A percentile compares a stretch with the other conserved stretches of the same genome.
These are phyloP conservation scores for Trifolium repens DNA, from an alignment of 306 rosid genomes.

Conservation along the genomic window DNA sequence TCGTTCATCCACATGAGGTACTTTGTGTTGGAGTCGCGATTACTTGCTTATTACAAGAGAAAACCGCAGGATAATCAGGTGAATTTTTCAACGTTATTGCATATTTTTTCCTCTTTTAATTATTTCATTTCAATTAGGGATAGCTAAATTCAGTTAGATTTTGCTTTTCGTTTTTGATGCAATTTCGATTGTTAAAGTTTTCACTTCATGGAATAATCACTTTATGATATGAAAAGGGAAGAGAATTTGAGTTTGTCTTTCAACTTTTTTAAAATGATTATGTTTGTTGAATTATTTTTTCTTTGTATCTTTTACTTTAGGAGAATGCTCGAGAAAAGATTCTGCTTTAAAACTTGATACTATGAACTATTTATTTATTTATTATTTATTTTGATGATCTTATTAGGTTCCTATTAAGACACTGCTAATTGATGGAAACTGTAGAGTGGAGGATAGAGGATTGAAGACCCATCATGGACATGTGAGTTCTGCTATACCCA, in stretches of 20 bases:
- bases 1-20: slow-evolving; percentile 97
- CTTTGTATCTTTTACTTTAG: slow-evolving; percentile 1
- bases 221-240: slow-evolving; percentile 20
- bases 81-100: slow-evolving; percentile 7
- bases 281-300: slow-evolving; percentile 34
- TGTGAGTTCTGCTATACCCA: slow-evolving; percentile 62
- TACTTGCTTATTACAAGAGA: slow-evolving; percentile 92
- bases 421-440: slow-evolving; percentile 88
- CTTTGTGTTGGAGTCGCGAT: slow-evolving; percentile 92
- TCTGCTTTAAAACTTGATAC: slow-evolving; percentile 16
- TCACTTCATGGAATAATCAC: slow-evolving; percentile 28
- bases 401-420: slow-evolving; percentile 91
- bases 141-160: background rate
- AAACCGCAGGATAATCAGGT: slow-evolving; percentile 98
- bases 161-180: background rate
- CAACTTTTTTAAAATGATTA: background rate
- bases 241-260: slow-evolving; percentile 23
- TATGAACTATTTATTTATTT: slow-evolving; percentile 28
- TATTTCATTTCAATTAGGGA: background rate
- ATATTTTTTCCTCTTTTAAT: background rate
- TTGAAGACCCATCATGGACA: slow-evolving; percentile 98
- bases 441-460: slow-evolving; percentile 99
- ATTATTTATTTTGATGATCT: slow-evolving; percentile 40
- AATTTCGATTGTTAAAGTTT: slow-evolving; percentile 30
- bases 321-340: slow-evolving; percentile 23